phyloP scores from a whole-genome alignment of 2,329 filamentous ascomycete genomes.

The Salinomyces thailandicus region DNA sequence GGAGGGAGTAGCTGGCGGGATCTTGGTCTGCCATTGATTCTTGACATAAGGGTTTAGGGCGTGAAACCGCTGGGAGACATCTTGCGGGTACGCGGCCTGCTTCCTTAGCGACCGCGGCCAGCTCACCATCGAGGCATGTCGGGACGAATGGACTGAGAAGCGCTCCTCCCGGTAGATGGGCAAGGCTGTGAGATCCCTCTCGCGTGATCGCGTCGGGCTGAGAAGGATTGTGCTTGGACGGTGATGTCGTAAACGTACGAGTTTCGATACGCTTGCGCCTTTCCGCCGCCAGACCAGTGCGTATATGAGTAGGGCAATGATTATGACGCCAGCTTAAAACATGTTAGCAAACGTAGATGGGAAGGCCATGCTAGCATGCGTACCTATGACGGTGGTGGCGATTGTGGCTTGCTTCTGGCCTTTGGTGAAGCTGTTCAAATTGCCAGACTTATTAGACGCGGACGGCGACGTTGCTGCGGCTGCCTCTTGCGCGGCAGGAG shows the following conservation, averaged over 20 bases:
- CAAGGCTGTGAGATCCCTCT: constrained; percentile 10
- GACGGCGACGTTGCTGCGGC: neutral
- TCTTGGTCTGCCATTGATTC: constrained; percentile 3
- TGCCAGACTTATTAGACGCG: neutral
- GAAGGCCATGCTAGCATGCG: neutral
- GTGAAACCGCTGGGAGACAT: constrained; percentile 6
- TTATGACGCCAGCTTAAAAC: constrained; percentile 12
- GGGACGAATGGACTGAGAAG: constrained; percentile 17
- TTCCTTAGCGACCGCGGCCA: neutral
- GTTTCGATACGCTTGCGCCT: constrained; percentile 16
- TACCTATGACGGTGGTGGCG: constrained; percentile 16
- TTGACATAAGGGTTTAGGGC: constrained; percentile 8
- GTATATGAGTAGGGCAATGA: constrained; percentile 15
- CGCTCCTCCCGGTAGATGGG: constrained; percentile 18
- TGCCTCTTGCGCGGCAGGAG: neutral
- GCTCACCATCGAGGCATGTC: constrained; percentile 8
- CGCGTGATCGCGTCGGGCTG: constrained; percentile 1
- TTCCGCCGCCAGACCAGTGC: constrained; percentile 14
- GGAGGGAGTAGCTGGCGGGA: neutral
- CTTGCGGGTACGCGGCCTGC: constrained; percentile 1
- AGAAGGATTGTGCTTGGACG: constrained; percentile 10
- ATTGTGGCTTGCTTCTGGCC: constrained; percentile 14
- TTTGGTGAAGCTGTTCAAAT: constrained; percentile 4
- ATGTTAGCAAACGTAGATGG: constrained; percentile 1
- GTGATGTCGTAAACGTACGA: constrained; percentile 13